Evolutionary conservation across 805 yeast species (phyloP), one percentile per base, ranked within the genome.

Genomic region (Yueomyces sinensis): DNA sequence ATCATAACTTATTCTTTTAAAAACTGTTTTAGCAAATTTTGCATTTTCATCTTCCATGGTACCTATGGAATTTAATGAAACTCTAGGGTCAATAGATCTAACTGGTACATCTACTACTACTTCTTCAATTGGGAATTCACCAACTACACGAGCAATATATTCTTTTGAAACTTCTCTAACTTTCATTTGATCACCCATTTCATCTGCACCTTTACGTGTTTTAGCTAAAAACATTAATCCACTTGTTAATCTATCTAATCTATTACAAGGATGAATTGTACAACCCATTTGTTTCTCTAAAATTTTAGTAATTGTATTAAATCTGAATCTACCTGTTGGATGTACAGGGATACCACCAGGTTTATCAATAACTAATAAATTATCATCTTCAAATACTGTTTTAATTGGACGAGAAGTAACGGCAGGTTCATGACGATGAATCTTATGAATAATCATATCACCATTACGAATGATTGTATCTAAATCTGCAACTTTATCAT

Each of bases 321-420:
- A 73, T 50, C 91, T 51, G 64, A 76, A 74, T 42, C 87, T 60
- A 0, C 97, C 98, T 0, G 95, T 80, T 3, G 98, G 97, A 54
- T 91, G 98, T 0, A 83, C 94, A 0, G 98, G 96, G 3, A 91
- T 68, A 0, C 98, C 96, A 4, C 91, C 70, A 0, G 98, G 98
- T 44, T 91, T 91, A 54, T 89, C 94, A 17, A 91, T 77, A 3
- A 82, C 93, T 4, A 91, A 64, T 17, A 84, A 52, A 33, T 80
- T 71, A 6, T 78, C 84, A 52, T 83, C 77, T 47, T 86, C 82
- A 50, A 66, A 68, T 0, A 87, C 80, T 17, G 82, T 72, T 36
- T 69, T 66, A 32, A 84, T 75, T 0, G 70, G 68, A 30, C 63
- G 49, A 37, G 59, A 39, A 35, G 79, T 57, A 2, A 87, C 87